Conservation (phyloP, 495 filamentous ascomycete species). For the Zalerion maritima region DNA sequence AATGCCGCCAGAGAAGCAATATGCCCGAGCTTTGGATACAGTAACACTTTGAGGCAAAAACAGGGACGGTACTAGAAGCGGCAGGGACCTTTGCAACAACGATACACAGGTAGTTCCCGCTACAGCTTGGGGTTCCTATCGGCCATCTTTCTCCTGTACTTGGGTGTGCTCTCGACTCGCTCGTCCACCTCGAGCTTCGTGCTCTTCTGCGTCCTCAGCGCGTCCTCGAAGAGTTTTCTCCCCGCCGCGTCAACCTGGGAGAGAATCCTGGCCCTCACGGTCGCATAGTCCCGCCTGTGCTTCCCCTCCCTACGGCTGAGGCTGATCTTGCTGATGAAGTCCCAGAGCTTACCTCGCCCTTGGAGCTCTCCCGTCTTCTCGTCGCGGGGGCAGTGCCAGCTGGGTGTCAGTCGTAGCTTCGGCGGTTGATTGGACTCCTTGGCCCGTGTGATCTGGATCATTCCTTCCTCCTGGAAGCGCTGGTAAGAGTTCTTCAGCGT, state of each 20-base stretch:
- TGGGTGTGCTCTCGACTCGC: constrained; percentile 6
- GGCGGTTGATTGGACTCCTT: constrained; percentile 43
- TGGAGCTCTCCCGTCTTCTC: constrained; percentile 42
- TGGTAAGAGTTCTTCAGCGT: constrained; percentile 84
- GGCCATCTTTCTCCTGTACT: too few relatives aligned
- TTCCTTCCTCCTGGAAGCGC: constrained; percentile 81
- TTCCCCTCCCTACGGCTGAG: constrained; percentile 77
- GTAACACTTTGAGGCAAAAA: too few relatives aligned
- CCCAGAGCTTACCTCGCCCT: constrained; percentile 65
- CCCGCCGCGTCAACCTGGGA: constrained; percentile 49
- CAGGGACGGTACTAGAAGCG: too few relatives aligned
- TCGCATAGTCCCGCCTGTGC: constrained; percentile 82
- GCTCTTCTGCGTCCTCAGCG: constrained; percentile 8
- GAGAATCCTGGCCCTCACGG: constrained; percentile 73
- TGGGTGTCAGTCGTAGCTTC: constrained; percentile 49
- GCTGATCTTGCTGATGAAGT: constrained; percentile 78
- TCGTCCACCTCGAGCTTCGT: constrained; percentile 11
- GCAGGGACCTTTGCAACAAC: too few relatives aligned
- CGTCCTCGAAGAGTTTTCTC: constrained; percentile 30
- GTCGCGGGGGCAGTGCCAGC: constrained; percentile 66
- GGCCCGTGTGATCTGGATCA: constrained; percentile 55
- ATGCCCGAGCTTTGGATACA: too few relatives aligned
- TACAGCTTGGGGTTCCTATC: too few relatives aligned
- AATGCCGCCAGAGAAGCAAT: too few relatives aligned
- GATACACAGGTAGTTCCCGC: too few relatives aligned